Base-by-base conservation (phyloP, 805 yeast genomes). In the Lachancea fermentati region DNA sequence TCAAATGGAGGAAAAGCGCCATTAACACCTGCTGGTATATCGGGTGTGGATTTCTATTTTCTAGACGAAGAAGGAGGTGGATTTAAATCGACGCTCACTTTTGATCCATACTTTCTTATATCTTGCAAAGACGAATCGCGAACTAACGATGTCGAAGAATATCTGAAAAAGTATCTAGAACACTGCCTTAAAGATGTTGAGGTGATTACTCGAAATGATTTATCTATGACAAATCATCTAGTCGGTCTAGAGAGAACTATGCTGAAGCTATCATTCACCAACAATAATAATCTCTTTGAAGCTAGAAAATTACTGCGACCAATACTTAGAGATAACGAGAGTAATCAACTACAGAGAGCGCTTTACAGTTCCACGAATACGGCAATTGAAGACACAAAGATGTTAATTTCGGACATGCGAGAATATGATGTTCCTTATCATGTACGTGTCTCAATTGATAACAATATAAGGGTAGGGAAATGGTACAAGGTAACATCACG, bases 351-450 rank as follows among this genome's bases (percentile, higher is more conserved):
- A 25, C 75, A 81, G 17, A 72, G 79, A 47, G 87, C 84, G 44
- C 73, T 85, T 15, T 87, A 85, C 50, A 34, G 39, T 14, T 41
- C 64, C 49, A 40, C 54, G 56, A 22, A 46, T 15, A 40, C 43
- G 19, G 49, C 54, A 11, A 57, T 58, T 6, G 85, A 80, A 45
- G 83, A 89, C 3, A 68, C 79, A 2, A 78, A 78, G 26, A 71
- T 71, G 34, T 61, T 57, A 35, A 75, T 93, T 12, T 80, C 79
- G 40, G 97, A 91, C 52, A 75, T 93, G 24, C 71, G 91, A 49
- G 99, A 93, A 60, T 88, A 85, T 51, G 99, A 93, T 58, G 97
- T 93, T 3, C 98, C 98, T 0, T 93, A 85, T 54, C 96, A 89
- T 57, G 96, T 89, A 2, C 75, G 99, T 45, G 97, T 93, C 0